Evolutionary conservation across 2,329 filamentous ascomycete genomes (phyloP).

Genomic region (Clonostachys rosea): DNA sequence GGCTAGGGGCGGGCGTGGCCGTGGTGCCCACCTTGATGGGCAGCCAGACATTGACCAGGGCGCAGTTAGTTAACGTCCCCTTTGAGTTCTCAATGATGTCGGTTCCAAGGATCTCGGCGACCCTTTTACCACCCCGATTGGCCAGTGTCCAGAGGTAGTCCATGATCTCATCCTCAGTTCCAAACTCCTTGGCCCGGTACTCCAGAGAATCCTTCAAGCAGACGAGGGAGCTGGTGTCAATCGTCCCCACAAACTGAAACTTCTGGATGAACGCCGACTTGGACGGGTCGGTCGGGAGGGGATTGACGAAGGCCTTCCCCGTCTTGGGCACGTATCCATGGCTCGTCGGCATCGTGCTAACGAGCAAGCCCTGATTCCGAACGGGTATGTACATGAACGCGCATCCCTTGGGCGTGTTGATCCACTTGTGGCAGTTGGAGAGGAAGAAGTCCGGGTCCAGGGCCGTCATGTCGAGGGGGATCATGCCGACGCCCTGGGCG

Average conservation of each 20-base stretch:
- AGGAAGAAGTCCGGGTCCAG: conserved; percentile 83
- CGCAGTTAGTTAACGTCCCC: conserved; percentile 59
- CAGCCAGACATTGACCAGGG: conserved; percentile 68
- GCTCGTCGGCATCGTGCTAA: conserved; percentile 72
- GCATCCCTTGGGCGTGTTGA: conserved; percentile 73
- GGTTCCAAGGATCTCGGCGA: conserved; percentile 63
- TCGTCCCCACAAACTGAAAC: conserved; percentile 75
- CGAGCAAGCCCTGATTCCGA: conserved; percentile 71
- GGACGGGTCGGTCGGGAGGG: conserved; percentile 40
- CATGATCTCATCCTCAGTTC: conserved; percentile 68
- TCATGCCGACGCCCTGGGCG: conserved; percentile 79
- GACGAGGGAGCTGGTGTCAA: conserved; percentile 68
- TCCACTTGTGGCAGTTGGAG: conserved; percentile 89
- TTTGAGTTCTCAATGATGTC: conserved; percentile 64
- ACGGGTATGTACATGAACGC: conserved; percentile 76
- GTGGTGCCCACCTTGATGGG: conserved; percentile 46
- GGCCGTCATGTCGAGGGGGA: conserved; percentile 61
- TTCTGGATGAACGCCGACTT: conserved; percentile 61
- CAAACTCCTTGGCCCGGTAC: conserved; percentile 65
- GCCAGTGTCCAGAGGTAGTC: conserved; percentile 61
- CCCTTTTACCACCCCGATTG: conserved; percentile 53
- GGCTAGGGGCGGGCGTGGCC: conserved; percentile 5
- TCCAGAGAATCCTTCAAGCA: conserved; percentile 67
- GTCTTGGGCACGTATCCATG: conserved; percentile 63
- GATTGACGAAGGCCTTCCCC: conserved; percentile 13